Percentiles rank a stretch among this genome's conserved stretches.
phyloP scores from a whole-genome alignment of 345 rosid species.

The Citrus medica region DNA sequence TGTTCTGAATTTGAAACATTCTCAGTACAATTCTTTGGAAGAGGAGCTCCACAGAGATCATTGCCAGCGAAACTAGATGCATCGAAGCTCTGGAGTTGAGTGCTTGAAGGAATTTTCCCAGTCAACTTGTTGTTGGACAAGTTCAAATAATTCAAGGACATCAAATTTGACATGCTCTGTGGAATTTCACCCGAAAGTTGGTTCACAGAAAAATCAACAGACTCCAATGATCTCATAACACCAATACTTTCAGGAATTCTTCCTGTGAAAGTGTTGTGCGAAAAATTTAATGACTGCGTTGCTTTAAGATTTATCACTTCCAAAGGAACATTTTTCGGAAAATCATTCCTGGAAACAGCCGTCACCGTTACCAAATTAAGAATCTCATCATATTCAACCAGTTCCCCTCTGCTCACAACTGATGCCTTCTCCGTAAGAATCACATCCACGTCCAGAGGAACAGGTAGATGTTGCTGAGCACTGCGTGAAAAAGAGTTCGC shows the following conservation, averaged over 20 bases:
- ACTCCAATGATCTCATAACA: background rate
- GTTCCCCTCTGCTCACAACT: background rate
- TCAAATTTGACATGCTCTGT: background rate
- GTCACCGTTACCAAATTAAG: background rate
- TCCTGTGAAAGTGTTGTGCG: background rate
- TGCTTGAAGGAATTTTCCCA: background rate
- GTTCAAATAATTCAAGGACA: background rate
- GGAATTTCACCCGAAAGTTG: constrained; percentile 10
- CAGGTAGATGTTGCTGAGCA: background rate
- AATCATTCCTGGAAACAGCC: background rate
- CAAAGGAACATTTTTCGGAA: background rate
- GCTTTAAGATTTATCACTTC: background rate
- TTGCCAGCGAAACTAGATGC: background rate
- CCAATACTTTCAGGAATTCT: background rate
- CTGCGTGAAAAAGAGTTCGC: background rate
- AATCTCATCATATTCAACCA: background rate
- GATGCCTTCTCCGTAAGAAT: background rate
- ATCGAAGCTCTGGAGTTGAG: background rate
- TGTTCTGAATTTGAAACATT: background rate
- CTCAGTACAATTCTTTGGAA: background rate
- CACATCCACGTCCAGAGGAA: background rate
- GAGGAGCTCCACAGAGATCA: constrained; percentile 7
- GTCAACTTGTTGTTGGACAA: too few species aligned
- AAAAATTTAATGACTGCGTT: background rate
- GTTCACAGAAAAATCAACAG: background rate